Percentiles rank a stretch among this genome's conserved stretches.
Evolutionary conservation across 2,329 filamentous ascomycete species (phyloP).

Genomic region (Parascedosporium putredinis): DNA sequence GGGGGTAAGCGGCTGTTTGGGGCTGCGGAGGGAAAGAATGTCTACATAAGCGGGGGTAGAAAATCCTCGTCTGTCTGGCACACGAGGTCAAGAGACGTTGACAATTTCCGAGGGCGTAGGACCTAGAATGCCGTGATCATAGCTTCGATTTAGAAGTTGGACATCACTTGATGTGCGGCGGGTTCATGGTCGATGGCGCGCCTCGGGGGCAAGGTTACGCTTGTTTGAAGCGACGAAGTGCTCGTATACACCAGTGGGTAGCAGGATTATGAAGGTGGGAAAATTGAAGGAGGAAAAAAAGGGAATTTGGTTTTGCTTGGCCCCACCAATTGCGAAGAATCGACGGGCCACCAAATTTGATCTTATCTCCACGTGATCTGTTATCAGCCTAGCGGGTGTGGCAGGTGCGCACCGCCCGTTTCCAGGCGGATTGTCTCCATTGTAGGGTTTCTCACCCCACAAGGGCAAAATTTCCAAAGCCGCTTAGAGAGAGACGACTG

Average conservation of each 20-base stretch:
- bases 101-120: neutral
- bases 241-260: too few species aligned
- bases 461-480: slow-evolving; percentile 5
- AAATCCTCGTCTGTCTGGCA: too few species aligned
- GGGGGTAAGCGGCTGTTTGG: slow-evolving; percentile 3
- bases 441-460: slow-evolving; percentile 8
- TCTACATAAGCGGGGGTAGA: too few species aligned
- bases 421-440: neutral
- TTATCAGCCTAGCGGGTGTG: neutral
- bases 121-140: too few species aligned
- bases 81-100: too few species aligned
- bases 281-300: too few species aligned
- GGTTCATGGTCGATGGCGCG: too few species aligned
- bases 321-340: neutral
- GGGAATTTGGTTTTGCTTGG: too few species aligned
- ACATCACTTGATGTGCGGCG: too few species aligned
- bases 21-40: neutral
- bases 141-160: neutral
- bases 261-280: neutral
- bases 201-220: too few species aligned
- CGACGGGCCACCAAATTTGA: neutral
- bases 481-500: neutral
- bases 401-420: neutral
- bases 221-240: too few species aligned
- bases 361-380: slow-evolving; percentile 6